These are phyloP conservation scores for Trichoderma afroharzianum DNA, from an alignment of 2,329 filamentous ascomycete species.

Conservation along the genomic window DNA sequence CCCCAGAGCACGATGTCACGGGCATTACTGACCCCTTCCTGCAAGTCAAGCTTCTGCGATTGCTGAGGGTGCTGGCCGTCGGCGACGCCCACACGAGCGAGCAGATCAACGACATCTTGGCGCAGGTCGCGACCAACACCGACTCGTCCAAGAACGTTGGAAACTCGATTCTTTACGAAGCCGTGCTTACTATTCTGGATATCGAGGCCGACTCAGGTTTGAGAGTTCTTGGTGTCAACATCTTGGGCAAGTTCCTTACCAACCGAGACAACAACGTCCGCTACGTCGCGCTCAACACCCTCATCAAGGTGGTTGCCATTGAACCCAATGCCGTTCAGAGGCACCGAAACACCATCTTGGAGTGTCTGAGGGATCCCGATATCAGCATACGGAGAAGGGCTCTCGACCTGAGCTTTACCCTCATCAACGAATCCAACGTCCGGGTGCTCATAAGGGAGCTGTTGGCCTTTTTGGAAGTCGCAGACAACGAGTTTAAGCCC, in stretches of 20 bases:
- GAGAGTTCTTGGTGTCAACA: slow-evolving; percentile 93
- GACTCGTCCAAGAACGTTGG: slow-evolving; percentile 98
- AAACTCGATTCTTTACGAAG: slow-evolving; percentile 96
- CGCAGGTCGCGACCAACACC: slow-evolving; percentile 96
- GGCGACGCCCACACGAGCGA: slow-evolving; percentile 87
- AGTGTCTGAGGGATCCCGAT: slow-evolving; percentile 93
- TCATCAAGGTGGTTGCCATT: slow-evolving; percentile 97
- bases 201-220: slow-evolving; percentile 96
- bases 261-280: slow-evolving; percentile 99
- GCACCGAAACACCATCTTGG: slow-evolving; percentile 94
- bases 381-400: slow-evolving; percentile 95
- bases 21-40: slow-evolving; percentile 97
- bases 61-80: slow-evolving; percentile 80
- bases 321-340: slow-evolving; percentile 97
- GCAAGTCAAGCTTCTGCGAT: slow-evolving; percentile 89
- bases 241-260: slow-evolving; percentile 95
- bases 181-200: slow-evolving; percentile 93
- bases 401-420: slow-evolving; percentile 94
- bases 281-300: slow-evolving; percentile 93
- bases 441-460: slow-evolving; percentile 89
- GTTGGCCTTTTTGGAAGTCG: slow-evolving; percentile 91
- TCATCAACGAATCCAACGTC: slow-evolving; percentile 96
- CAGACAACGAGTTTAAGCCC: slow-evolving; percentile 97
- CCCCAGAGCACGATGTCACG: slow-evolving; percentile 95
- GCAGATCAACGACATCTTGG: slow-evolving; percentile 96